Conservation (phyloP, 768 basidiomycete genomes). For the Arthromyces matolae region DNA sequence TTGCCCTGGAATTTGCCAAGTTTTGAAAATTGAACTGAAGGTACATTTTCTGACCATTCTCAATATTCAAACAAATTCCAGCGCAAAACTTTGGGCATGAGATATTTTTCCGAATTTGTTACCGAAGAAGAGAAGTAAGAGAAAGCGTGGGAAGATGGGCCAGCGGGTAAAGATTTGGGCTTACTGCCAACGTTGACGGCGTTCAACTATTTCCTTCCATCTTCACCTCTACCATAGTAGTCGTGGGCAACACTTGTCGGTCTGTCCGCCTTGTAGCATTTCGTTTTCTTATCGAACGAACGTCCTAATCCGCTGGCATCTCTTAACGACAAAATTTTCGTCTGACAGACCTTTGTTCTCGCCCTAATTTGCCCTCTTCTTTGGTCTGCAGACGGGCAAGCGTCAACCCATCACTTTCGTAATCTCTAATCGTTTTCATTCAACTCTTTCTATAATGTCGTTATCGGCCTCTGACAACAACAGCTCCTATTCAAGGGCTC, state of each 20-base stretch:
- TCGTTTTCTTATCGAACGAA: slow-evolving; percentile 16
- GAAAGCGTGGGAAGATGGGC: slow-evolving; percentile 35
- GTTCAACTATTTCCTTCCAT: slow-evolving; percentile 50
- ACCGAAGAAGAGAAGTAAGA: slow-evolving; percentile 20
- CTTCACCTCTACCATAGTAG: slow-evolving; percentile 49
- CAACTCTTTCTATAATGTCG: slow-evolving; percentile 78
- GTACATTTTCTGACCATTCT: no score
- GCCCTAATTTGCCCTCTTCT: slow-evolving; percentile 28
- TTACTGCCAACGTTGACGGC: slow-evolving; percentile 36
- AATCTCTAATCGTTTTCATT: slow-evolving; percentile 82
- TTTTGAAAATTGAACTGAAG: no score
- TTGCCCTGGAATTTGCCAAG: no score
- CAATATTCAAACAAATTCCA: no score
- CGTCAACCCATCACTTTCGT: slow-evolving; percentile 39
- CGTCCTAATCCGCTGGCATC: slow-evolving; percentile 20
- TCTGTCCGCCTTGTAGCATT: slow-evolving; percentile 26
- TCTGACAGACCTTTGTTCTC: slow-evolving; percentile 23
- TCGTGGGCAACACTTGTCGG: slow-evolving; percentile 44
- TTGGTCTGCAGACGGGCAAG: slow-evolving; percentile 28
- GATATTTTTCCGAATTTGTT: no score
- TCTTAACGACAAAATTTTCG: slow-evolving; percentile 20
- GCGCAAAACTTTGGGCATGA: no score
- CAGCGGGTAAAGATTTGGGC: slow-evolving; percentile 28
- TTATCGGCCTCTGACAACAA: slow-evolving; percentile 83
- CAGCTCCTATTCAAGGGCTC: slow-evolving; percentile 75